These are phyloP conservation scores for Fusarium chuoi DNA, from an alignment of 2,329 filamentous ascomycete species.

Conservation along the genomic window DNA sequence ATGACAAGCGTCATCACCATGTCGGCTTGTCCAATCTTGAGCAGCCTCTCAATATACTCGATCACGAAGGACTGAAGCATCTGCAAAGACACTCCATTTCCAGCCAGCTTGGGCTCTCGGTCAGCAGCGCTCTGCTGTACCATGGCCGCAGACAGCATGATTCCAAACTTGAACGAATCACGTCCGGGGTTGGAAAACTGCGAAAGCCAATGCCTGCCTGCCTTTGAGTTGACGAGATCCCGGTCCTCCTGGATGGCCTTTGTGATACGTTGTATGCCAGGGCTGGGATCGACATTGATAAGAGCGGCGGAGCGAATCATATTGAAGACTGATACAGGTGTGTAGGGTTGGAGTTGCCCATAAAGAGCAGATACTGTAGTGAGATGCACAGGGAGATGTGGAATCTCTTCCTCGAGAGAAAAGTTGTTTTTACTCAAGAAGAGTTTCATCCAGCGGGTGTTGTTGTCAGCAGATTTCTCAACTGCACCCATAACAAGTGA, in stretches of 20 bases:
- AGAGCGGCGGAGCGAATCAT: slow-evolving; percentile 32
- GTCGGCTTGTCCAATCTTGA: neutral
- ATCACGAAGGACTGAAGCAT: slow-evolving; percentile 22
- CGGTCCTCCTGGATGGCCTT: slow-evolving; percentile 35
- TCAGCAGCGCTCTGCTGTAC: neutral
- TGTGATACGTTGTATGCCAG: slow-evolving; percentile 38
- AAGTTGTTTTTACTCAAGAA: slow-evolving; percentile 48
- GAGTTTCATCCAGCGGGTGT: slow-evolving; percentile 46
- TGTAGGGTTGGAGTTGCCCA: slow-evolving; percentile 10
- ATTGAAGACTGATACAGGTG: slow-evolving; percentile 30
- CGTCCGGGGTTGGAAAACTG: slow-evolving; percentile 27
- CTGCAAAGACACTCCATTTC: neutral
- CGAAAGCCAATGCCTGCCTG: slow-evolving; percentile 46
- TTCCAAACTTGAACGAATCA: neutral
- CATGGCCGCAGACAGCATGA: neutral
- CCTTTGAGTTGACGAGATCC: slow-evolving; percentile 42
- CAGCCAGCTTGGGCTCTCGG: slow-evolving; percentile 6
- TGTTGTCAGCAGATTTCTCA: slow-evolving; percentile 44
- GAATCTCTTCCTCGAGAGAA: slow-evolving; percentile 37
- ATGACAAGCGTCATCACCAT: neutral
- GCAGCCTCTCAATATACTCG: neutral
- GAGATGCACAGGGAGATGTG: slow-evolving; percentile 38
- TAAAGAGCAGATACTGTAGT: slow-evolving; percentile 22
- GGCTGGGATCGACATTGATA: slow-evolving; percentile 38
- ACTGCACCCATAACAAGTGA: slow-evolving; percentile 40